These are phyloP conservation scores for Populus hybrid DNA, from an alignment of 441 rosid species.

Conservation along the genomic window DNA sequence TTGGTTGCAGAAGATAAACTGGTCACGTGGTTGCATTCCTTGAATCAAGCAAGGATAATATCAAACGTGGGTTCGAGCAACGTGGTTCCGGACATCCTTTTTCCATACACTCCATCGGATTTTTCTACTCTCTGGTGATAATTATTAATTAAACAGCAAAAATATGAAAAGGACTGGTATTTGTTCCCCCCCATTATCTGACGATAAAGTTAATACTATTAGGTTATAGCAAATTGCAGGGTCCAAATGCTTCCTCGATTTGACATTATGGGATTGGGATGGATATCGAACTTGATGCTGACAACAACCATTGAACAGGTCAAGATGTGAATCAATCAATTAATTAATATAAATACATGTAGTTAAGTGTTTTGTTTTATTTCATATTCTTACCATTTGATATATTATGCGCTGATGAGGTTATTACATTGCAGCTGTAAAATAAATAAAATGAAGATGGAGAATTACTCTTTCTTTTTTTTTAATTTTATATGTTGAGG, in stretches of 20 bases:
- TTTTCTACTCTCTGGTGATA: neutral
- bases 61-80: too few species aligned
- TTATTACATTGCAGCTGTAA: too few species aligned
- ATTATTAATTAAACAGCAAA: neutral
- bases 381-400: too few species aligned
- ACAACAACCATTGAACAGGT: neutral
- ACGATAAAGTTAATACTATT: neutral
- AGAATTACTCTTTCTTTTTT: too few species aligned
- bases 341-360: neutral
- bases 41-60: too few species aligned
- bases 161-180: neutral
- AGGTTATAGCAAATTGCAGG: neutral
- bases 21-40: neutral
- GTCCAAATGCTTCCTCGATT: conserved; percentile 2
- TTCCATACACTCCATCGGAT: too few species aligned
- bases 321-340: neutral
- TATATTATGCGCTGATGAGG: too few species aligned
- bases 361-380: neutral
- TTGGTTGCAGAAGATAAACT: neutral
- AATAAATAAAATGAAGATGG: too few species aligned
- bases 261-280: neutral
- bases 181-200: neutral
- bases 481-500: too few species aligned
- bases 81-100: too few species aligned
- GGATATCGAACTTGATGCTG: neutral